Evolutionary conservation across 1,284 basidiomycete species (phyloP).

Genomic region (Irpex sp.): DNA sequence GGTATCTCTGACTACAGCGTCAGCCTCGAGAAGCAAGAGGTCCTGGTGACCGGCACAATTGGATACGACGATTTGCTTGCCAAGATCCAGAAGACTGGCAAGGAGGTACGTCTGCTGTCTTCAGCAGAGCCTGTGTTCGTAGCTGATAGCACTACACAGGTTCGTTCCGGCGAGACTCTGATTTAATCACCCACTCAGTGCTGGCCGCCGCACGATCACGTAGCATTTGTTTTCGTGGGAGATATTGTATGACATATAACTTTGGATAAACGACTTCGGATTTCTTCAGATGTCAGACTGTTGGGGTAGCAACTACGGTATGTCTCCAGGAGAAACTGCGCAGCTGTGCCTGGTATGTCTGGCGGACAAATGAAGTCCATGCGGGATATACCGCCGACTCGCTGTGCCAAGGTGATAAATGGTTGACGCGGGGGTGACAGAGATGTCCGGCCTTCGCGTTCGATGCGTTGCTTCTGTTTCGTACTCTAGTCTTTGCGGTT

Average conservation of each 20-base stretch:
- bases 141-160: constrained; percentile 20
- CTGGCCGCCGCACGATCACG: no score
- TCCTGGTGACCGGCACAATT: constrained; percentile 61
- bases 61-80: constrained; percentile 65
- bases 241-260: background rate
- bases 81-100: constrained; percentile 87
- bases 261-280: background rate
- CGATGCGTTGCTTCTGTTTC: background rate
- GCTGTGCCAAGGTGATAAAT: background rate
- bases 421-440: background rate
- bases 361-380: background rate
- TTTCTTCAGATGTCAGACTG: background rate
- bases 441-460: background rate
- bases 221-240: no score
- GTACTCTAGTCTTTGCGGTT: background rate
- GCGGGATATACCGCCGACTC: background rate
- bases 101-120: constrained; percentile 48
- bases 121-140: background rate
- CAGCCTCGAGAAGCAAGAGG: constrained; percentile 66
- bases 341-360: background rate
- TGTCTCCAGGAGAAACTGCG: background rate
- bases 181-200: constrained; percentile 12
- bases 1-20: constrained; percentile 60
- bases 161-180: constrained; percentile 37
- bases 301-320: background rate